Evolutionary conservation across 129 eudicot genomes (phyloP).

Genomic region (Centella asiatica): DNA sequence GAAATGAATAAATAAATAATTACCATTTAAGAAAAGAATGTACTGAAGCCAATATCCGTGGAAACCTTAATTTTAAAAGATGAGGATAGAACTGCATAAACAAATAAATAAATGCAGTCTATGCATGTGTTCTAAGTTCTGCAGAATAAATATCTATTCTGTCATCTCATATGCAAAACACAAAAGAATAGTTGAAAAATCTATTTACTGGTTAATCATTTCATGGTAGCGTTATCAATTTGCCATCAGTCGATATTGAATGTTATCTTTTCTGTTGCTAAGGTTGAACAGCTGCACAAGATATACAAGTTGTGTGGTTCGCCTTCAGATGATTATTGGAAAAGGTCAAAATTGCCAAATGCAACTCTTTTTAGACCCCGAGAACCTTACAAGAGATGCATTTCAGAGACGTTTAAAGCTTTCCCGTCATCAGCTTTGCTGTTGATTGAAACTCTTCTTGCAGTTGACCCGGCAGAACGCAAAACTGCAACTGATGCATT

Average conservation of each 20-base stretch:
- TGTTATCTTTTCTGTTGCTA: slow-evolving; percentile 6
- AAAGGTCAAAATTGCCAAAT: slow-evolving; percentile 72
- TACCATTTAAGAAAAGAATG: no score
- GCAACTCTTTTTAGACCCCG: slow-evolving; percentile 73
- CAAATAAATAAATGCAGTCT: no score
- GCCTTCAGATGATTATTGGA: slow-evolving; percentile 86
- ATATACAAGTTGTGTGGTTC: slow-evolving; percentile 83
- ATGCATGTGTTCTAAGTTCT: no score
- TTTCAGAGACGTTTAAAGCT: slow-evolving; percentile 52
- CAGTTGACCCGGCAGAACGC: slow-evolving; percentile 74
- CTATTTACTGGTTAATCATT: not conserved
- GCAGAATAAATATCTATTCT: no score
- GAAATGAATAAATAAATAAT: no score
- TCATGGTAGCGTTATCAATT: not conserved
- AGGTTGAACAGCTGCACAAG: slow-evolving; percentile 90
- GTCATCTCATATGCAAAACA: no score
- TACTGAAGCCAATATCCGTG: no score
- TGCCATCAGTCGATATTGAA: not conserved
- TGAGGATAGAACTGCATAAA: no score
- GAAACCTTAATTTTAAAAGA: no score
- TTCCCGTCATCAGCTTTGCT: slow-evolving; percentile 69
- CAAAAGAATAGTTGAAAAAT: not conserved
- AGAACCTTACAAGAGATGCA: slow-evolving; percentile 62
- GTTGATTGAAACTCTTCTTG: slow-evolving; percentile 69
- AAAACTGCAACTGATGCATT: slow-evolving; percentile 73